phyloP scores from a whole-genome alignment of 2,329 filamentous ascomycete species.

The Botrytis elliptica region DNA sequence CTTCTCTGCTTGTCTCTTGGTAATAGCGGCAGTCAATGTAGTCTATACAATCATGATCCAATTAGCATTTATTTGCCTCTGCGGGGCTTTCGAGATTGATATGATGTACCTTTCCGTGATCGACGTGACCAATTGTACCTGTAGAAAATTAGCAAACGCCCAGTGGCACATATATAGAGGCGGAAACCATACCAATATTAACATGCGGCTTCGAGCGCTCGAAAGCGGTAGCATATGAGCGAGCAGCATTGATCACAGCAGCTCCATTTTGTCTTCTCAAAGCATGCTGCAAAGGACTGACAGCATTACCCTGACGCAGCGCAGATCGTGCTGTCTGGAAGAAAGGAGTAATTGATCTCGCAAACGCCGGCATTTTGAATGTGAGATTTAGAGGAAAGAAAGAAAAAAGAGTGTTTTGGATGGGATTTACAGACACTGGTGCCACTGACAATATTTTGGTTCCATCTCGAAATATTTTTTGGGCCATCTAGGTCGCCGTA shows the following conservation, averaged over 20 bases:
- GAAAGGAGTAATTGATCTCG: slow-evolving; percentile 75
- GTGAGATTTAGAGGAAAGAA: slow-evolving; percentile 18
- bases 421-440: slow-evolving; percentile 12
- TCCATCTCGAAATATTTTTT: slow-evolving; percentile 25
- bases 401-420: slow-evolving; percentile 16
- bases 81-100: not conserved
- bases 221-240: slow-evolving; percentile 65
- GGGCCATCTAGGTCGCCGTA: slow-evolving; percentile 15
- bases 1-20: slow-evolving; percentile 95
- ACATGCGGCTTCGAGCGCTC: slow-evolving; percentile 95
- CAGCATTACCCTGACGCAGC: slow-evolving; percentile 63
- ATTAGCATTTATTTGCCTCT: slow-evolving; percentile 15
- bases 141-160: slow-evolving; percentile 25
- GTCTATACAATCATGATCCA: slow-evolving; percentile 58
- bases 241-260: slow-evolving; percentile 63
- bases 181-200: slow-evolving; percentile 73
- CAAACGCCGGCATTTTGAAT: slow-evolving; percentile 73
- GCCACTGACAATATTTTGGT: slow-evolving; percentile 20
- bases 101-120: slow-evolving; percentile 89
- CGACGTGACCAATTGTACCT: slow-evolving; percentile 98
- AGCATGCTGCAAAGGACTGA: slow-evolving; percentile 75
- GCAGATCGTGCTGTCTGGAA: slow-evolving; percentile 78
- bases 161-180: not conserved
- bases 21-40: slow-evolving; percentile 96
- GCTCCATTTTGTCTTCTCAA: slow-evolving; percentile 61